Conservation (phyloP, 1,284 basidiomycete species). For the Thecaphora thlaspeos region DNA sequence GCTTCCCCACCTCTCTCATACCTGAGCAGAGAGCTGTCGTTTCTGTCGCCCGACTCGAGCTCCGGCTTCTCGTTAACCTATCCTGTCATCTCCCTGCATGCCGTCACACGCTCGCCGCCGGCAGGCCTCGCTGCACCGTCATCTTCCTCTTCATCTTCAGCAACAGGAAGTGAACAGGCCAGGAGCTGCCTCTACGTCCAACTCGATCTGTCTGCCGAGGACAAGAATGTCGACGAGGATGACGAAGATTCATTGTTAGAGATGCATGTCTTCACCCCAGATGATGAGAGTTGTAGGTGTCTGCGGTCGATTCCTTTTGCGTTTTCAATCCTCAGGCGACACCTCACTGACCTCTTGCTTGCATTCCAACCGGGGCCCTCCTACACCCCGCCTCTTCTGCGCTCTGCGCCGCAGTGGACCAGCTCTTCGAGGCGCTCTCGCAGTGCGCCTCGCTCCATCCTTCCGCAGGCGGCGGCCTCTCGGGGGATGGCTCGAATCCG, state of each 20-base stretch:
- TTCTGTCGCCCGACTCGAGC: slow-evolving; percentile 18
- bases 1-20: too few relatives aligned
- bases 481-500: slow-evolving; percentile 57
- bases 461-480: slow-evolving; percentile 61
- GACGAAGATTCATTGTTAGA: slow-evolving; percentile 37
- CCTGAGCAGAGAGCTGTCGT: slow-evolving; percentile 21
- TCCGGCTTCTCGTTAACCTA: slow-evolving; percentile 46
- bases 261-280: slow-evolving; percentile 42
- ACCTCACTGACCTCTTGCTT: too few relatives aligned
- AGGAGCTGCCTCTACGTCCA: slow-evolving; percentile 53
- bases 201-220: slow-evolving; percentile 43
- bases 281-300: slow-evolving; percentile 18
- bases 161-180: neutral
- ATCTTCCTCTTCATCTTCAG: slow-evolving; percentile 2
- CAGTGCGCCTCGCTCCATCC: slow-evolving; percentile 86
- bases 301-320: slow-evolving; percentile 1
- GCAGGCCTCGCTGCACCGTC: slow-evolving; percentile 10
- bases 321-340: too few relatives aligned
- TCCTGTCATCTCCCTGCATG: slow-evolving; percentile 49
- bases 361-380: too few relatives aligned
- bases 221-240: slow-evolving; percentile 30
- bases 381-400: too few relatives aligned
- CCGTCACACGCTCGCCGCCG: slow-evolving; percentile 46
- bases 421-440: slow-evolving; percentile 84
- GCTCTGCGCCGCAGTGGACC: slow-evolving; percentile 66